Percentiles rank a stretch among this genome's conserved stretches.
These are phyloP conservation scores for Guillardia theta DNA, from an alignment of 78 protist genomes.

Conservation along the genomic window DNA sequence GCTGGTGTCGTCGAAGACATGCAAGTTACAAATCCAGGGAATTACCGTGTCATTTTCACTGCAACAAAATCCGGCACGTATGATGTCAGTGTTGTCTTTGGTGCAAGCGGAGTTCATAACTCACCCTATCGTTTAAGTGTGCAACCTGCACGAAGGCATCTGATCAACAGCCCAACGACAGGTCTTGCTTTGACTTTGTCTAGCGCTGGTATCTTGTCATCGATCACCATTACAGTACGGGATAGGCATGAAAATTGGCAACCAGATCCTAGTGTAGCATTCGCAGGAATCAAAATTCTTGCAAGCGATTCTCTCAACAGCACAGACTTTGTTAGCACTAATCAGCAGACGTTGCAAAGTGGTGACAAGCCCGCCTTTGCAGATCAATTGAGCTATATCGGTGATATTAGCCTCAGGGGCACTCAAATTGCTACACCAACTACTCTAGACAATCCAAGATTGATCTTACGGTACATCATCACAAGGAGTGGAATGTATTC, in stretches of 20 bases:
- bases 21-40: neutral
- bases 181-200: neutral
- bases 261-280: neutral
- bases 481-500: neutral
- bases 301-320: neutral
- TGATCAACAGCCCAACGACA: neutral
- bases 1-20: neutral
- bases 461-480: neutral
- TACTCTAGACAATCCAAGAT: neutral
- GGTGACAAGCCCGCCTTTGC: neutral
- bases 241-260: slow-evolving; percentile 27
- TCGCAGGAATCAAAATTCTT: neutral
- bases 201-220: neutral
- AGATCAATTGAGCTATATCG: neutral
- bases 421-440: neutral
- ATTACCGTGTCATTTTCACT: neutral
- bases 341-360: neutral
- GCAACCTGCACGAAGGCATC: slow-evolving; percentile 14
- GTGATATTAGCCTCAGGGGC: neutral
- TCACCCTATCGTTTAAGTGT: neutral
- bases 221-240: neutral
- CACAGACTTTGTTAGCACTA: neutral
- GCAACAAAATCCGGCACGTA: neutral
- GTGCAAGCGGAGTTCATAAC: neutral
- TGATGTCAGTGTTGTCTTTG: neutral